Evolutionary conservation across 225 moss, liverwort and hornwort species (phyloP), one percentile per base, ranked within the genome.

Genomic region (Lunularia cruciata): DNA sequence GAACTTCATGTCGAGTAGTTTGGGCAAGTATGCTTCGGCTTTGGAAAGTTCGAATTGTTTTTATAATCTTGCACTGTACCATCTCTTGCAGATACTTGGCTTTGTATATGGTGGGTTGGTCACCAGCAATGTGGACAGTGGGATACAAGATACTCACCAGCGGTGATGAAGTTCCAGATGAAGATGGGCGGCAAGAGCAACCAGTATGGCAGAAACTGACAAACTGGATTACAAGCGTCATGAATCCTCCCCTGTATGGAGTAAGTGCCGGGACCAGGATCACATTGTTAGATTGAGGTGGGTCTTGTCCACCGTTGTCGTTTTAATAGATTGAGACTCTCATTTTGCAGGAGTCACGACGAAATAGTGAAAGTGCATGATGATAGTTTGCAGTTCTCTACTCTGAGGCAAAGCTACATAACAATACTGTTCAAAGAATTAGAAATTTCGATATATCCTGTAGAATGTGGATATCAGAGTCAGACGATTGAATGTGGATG

Each of bases 221-320:
- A 73, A 82, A 80, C 15, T 72, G 72, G 73, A 46, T 86, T 22
- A 69, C 71, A 54, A 79, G 71, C 36, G 67, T 89, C 68, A 85
- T 94, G 94, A 94, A 94, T 61, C 89, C 94, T 69, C 94, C 94
- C 39, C 77, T 94, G 49, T 94, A 84, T 58, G 94, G 91, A 84
- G 91, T 91, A 75, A 84, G 87, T 77, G 53, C 62, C 68, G 53
- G 47, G 16, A 74, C 71, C 70, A 67, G 47, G 27, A 73, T 60
- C 57, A 67, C 25, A 30, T 15, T 63, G 34, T 56, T 77, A 66
- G 57, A 40, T 35, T 66, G 47, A 61, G 47, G 28, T 75, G 61
- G 79, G 31, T 68, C 60, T 48, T 47, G 56, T 48, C 13, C 31
- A 46, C 12, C 52, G 68, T 32, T 54, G 22, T 11, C 35, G 28